phyloP scores from a whole-genome alignment of 768 basidiomycete genomes.

The Lactarius akahatsu region DNA sequence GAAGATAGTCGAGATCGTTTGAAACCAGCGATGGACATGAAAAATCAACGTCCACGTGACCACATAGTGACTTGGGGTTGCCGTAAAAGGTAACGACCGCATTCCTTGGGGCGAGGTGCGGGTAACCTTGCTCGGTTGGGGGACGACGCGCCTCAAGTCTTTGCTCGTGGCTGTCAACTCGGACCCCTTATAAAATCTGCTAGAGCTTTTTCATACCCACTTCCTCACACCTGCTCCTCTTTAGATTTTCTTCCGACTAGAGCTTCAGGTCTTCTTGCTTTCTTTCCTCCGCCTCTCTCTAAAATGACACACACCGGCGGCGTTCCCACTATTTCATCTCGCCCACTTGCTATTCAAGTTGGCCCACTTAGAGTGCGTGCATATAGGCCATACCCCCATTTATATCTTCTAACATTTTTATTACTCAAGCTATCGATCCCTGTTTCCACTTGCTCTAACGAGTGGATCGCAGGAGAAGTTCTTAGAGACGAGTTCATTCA shows the following conservation, averaged over 20 bases:
- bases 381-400: constrained; percentile 12
- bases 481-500: constrained; percentile 86
- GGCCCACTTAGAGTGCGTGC: constrained; percentile 39
- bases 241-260: constrained; percentile 21
- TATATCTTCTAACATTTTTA: constrained; percentile 10
- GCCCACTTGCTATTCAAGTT: constrained; percentile 38
- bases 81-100: constrained; percentile 16
- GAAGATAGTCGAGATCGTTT: neutral
- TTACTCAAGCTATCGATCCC: constrained; percentile 73
- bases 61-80: constrained; percentile 25
- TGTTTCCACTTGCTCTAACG: constrained; percentile 73
- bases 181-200: constrained; percentile 17
- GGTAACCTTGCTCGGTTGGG: constrained; percentile 26
- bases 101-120: constrained; percentile 26
- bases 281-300: constrained; percentile 11
- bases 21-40: neutral
- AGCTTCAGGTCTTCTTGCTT: constrained; percentile 26
- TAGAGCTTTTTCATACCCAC: constrained; percentile 6
- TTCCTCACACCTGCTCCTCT: constrained; percentile 9
- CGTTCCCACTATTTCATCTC: constrained; percentile 37
- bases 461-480: constrained; percentile 93
- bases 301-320: constrained; percentile 40
- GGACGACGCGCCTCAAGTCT: constrained; percentile 13
- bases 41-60: constrained; percentile 20
- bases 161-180: neutral